phyloP scores from a whole-genome alignment of 768 basidiomycete species.

The Mycena latifolia region DNA sequence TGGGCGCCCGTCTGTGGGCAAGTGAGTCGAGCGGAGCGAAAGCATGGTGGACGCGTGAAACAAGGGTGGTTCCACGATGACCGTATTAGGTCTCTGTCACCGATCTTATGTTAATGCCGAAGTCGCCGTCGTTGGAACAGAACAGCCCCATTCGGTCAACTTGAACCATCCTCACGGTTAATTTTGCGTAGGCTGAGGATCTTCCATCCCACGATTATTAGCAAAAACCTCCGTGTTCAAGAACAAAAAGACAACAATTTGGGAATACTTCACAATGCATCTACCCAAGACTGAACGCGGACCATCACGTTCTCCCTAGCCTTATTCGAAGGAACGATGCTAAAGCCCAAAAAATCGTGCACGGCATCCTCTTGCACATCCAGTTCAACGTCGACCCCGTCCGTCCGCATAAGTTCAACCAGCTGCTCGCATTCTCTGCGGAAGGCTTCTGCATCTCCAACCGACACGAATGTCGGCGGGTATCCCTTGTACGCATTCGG shows the following conservation, averaged over 20 bases:
- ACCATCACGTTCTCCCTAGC: conserved; percentile 26
- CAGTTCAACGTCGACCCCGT: conserved; percentile 38
- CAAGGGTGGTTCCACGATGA: no score
- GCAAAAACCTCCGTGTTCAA: no score
- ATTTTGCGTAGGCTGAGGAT: no score
- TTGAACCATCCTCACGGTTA: no score
- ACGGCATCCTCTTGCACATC: conserved; percentile 40
- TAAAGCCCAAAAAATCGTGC: conserved; percentile 39
- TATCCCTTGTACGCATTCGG: conserved; percentile 34
- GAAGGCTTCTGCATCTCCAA: conserved; percentile 38
- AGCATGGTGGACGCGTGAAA: conserved; percentile 12
- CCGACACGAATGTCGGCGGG: conserved; percentile 37
- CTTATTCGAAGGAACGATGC: conserved; percentile 25
- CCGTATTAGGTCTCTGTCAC: no score
- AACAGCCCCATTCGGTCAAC: no score
- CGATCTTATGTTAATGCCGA: no score
- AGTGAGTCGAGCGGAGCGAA: not conserved
- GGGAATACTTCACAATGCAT: no score
- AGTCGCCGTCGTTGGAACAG: no score
- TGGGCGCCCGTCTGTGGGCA: not conserved
- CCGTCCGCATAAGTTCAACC: conserved; percentile 29
- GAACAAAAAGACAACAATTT: no score
- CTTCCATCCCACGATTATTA: no score
- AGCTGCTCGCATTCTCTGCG: conserved; percentile 38
- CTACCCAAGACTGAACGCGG: conserved; percentile 1